phyloP scores from a whole-genome alignment of 192 early-diverging fungal genomes.

The Entomortierella beljakovae region DNA sequence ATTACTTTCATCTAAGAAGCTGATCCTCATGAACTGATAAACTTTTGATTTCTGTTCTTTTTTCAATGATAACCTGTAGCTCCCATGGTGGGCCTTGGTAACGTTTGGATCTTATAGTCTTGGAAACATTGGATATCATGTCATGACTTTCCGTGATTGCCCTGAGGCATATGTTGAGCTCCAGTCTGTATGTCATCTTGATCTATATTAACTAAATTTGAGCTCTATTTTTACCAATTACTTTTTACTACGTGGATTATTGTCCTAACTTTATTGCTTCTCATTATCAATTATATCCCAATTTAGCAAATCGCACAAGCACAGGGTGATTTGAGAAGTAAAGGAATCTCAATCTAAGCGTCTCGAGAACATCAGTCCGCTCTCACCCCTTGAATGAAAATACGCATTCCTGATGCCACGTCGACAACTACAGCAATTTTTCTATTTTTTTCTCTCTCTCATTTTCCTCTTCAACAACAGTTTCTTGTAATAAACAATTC shows the following conservation, averaged over 20 bases:
- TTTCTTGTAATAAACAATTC: neutral
- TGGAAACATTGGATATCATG: conserved; percentile 85
- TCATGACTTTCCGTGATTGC: conserved; percentile 92
- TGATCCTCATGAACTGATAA: neutral
- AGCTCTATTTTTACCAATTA: neutral
- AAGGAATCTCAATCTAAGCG: conserved; percentile 67
- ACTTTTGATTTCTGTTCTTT: neutral
- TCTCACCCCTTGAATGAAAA: neutral
- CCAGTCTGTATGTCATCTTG: conserved; percentile 67
- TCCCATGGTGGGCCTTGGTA: conserved; percentile 85
- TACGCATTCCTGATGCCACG: conserved; percentile 8
- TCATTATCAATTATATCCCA: neutral
- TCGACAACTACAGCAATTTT: neutral
- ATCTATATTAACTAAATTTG: too few relatives aligned
- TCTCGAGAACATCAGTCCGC: neutral
- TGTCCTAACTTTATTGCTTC: neutral
- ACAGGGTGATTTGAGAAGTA: conserved; percentile 80
- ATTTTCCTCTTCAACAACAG: neutral
- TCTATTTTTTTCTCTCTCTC: neutral
- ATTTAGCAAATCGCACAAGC: conserved; percentile 87
- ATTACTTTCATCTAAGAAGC: neutral
- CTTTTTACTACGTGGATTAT: neutral
- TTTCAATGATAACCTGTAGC: conserved; percentile 49
- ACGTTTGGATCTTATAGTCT: conserved; percentile 92
- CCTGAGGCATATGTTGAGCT: conserved; percentile 90